Percentiles rank a stretch among this genome's conserved stretches.
Conservation (phyloP, 2,329 filamentous ascomycete genomes). For the Fusarium anthophilum region DNA sequence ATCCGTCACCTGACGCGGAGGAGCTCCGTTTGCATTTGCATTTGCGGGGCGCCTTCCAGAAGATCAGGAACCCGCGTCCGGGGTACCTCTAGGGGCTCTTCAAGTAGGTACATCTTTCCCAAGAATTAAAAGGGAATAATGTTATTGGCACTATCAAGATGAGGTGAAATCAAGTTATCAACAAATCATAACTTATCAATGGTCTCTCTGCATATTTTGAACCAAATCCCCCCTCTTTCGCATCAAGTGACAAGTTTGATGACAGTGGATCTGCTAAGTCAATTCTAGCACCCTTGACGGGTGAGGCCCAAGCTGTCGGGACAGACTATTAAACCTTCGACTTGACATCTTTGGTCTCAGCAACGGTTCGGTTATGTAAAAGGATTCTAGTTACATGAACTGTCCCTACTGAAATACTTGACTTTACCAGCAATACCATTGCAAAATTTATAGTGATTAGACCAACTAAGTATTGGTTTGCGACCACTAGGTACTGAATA, state of each 20-base stretch:
- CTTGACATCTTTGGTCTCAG: background rate
- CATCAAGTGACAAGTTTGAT: background rate
- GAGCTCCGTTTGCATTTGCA: slow-evolving; percentile 10
- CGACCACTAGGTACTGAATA: background rate
- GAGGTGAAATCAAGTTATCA: fast-evolving
- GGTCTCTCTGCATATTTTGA: background rate
- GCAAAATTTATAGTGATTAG: fast-evolving
- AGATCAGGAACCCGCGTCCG: slow-evolving; percentile 2
- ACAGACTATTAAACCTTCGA: background rate
- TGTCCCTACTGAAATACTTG: fast-evolving
- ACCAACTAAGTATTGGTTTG: background rate
- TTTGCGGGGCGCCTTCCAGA: slow-evolving; percentile 27
- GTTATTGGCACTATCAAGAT: background rate
- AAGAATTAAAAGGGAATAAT: background rate
- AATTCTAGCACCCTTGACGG: no score
- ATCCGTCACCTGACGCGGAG: slow-evolving; percentile 25
- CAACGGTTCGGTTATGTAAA: no score
- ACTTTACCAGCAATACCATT: fast-evolving
- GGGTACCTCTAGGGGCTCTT: background rate
- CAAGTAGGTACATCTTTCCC: background rate
- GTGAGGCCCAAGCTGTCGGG: slow-evolving; percentile 5
- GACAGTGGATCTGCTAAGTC: background rate
- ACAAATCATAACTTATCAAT: background rate
- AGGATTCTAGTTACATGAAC: fast-evolving
- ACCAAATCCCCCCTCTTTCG: background rate